A percentile compares a stretch with the other conserved stretches of the same genome.
These are phyloP conservation scores for Ramaria sp. DNA, from an alignment of 768 basidiomycete genomes.

Conservation along the genomic window DNA sequence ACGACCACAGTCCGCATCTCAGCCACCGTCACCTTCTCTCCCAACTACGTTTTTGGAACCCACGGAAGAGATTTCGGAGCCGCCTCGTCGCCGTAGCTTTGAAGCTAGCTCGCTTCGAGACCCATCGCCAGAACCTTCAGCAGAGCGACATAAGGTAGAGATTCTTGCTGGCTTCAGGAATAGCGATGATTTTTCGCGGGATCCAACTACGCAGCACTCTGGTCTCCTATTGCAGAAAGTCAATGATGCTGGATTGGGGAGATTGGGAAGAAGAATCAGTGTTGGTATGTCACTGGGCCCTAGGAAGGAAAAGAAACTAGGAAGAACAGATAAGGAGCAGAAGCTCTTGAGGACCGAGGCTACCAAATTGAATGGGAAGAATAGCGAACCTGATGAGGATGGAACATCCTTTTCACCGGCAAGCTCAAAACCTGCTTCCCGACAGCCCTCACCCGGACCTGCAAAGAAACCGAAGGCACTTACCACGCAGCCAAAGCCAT, in stretches of 20 bases:
- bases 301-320: conserved; percentile 18
- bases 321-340: conserved; percentile 23
- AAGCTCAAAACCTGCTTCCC: neutral
- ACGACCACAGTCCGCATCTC: neutral
- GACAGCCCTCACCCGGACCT: neutral
- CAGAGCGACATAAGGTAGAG: neutral
- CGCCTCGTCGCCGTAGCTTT: conserved; percentile 1
- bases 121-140: neutral
- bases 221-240: conserved; percentile 14
- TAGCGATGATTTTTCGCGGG: neutral
- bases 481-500: conserved; percentile 20
- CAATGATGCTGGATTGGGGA: conserved; percentile 49
- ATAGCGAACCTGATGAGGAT: conserved; percentile 18
- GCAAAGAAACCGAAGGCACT: neutral
- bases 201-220: neutral
- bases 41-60: neutral
- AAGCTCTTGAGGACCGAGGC: conserved; percentile 25
- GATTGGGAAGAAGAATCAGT: conserved; percentile 53
- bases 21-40: conserved; percentile 4
- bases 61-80: neutral
- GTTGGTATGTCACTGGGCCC: conserved; percentile 39
- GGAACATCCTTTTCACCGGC: conserved; percentile 13
- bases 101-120: neutral
- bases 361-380: conserved; percentile 15
- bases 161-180: neutral